Conservation (phyloP, 2,329 filamentous ascomycete genomes). For the Aspergillus versicolor region DNA sequence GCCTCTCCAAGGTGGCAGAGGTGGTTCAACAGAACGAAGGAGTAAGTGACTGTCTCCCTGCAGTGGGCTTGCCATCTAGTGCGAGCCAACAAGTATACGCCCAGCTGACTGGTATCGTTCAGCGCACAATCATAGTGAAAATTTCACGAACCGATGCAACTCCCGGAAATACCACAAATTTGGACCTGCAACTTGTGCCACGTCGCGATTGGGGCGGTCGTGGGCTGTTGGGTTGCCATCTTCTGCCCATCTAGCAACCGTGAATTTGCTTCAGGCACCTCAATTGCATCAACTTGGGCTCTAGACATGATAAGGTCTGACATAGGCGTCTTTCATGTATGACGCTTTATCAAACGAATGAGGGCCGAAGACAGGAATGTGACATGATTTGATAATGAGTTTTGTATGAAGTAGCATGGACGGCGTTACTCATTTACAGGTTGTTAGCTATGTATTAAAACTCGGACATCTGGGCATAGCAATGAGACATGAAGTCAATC, state of each 20-base stretch:
- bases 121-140: conserved; percentile 72
- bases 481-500: neutral
- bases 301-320: neutral
- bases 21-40: conserved; percentile 87
- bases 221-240: conserved; percentile 85
- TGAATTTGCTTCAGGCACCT: neutral
- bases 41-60: conserved; percentile 53
- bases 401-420: conserved; percentile 9
- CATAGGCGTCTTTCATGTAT: neutral
- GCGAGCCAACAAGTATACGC: neutral
- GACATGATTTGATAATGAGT: conserved; percentile 17
- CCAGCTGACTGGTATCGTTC: conserved; percentile 9
- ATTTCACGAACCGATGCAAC: conserved; percentile 52
- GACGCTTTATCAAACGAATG: neutral
- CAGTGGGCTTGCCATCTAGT: neutral
- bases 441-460: neutral
- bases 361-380: conserved; percentile 13
- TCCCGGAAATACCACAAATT: conserved; percentile 50
- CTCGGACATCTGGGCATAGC: neutral
- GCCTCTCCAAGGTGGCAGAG: conserved; percentile 80
- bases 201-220: conserved; percentile 84
- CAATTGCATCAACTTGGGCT: neutral
- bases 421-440: conserved; percentile 9
- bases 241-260: conserved; percentile 68
- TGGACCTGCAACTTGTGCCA: conserved; percentile 73